Base-by-base conservation (phyloP, 2,329 filamentous ascomycete genomes). In the Cytospora leucostoma region DNA sequence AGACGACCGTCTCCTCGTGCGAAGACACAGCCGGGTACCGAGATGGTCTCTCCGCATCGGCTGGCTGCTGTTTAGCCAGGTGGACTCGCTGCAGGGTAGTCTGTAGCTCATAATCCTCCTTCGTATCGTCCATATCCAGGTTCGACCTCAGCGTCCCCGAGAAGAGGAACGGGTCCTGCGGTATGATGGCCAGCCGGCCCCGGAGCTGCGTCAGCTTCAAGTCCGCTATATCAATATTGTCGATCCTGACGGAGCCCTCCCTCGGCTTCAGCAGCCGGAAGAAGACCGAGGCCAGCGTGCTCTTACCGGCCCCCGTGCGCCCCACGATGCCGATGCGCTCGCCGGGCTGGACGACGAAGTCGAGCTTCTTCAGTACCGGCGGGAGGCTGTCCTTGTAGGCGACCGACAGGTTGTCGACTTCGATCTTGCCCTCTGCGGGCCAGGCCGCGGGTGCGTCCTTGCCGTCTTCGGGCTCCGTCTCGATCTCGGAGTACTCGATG, bases 151-250 rank as follows among this genome's bases (percentile, higher is more conserved):
- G 80, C 1, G 86, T 88, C 53, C 87, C 87, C 53, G 83, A 82
- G 77, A 89, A 89, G 3, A 89, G 76, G 1, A 86, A 88, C 0
- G 87, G 86, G 61, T 89, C 87, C 69, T 89, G 87, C 0, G 87
- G 87, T 59, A 89, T 89, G 69, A 89, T 89, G 38, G 84, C 82
- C 4, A 89, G 76, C 27, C 85, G 80, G 54, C 82, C 85, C 7
- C 87, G 80, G 10, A 89, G 76, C 68, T 88, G 83, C 52, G 83
- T 78, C 3, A 89, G 79, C 51, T 86, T 85, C 63, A 89, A 79
- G 2, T 74, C 83, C 65, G 80, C 77, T 67, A 88, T 88, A 67
- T 83, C 77, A 0, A 82, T 68, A 7, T 77, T 76, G 64, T 82
- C 80, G 19, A 82, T 78, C 7, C 71, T 73, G 50, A 83, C 78